Percentiles rank a stretch among this genome's conserved stretches.
phyloP scores from a whole-genome alignment of 768 basidiomycete species.

The Suillus lakei region DNA sequence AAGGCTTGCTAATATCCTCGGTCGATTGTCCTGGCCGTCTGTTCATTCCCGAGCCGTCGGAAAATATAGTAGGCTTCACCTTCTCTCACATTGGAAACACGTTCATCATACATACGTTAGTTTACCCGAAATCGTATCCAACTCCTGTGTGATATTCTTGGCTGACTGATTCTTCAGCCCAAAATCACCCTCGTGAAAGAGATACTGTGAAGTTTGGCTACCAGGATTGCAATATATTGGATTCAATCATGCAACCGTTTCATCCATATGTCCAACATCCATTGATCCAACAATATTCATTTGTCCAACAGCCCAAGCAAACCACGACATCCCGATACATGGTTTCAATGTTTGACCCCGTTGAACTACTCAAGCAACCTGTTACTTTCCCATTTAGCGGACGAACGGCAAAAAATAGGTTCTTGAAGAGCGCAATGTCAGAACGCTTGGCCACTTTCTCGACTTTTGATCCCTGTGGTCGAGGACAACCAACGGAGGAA shows the following conservation, averaged over 20 bases:
- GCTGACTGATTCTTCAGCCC: background rate
- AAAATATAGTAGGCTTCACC: background rate
- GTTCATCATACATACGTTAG: background rate
- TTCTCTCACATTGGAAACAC: background rate
- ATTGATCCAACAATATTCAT: background rate
- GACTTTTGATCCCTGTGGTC: slow-evolving; percentile 29
- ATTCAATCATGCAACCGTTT: background rate
- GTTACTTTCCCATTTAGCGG: slow-evolving; percentile 36
- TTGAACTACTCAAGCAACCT: slow-evolving; percentile 25
- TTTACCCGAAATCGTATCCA: background rate
- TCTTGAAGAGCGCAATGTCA: slow-evolving; percentile 42
- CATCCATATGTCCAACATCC: background rate
- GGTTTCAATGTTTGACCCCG: slow-evolving; percentile 23
- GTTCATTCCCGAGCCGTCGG: background rate
- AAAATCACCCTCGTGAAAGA: background rate
- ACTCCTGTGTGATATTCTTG: background rate
- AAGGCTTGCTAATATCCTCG: slow-evolving; percentile 5
- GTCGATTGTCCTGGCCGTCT: background rate
- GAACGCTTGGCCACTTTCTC: slow-evolving; percentile 41
- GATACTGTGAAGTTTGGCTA: background rate
- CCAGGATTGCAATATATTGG: slow-evolving; percentile 4
- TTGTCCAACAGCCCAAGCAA: background rate
- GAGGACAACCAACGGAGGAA: slow-evolving; percentile 38
- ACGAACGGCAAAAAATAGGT: slow-evolving; percentile 33
- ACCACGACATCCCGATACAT: background rate